Evolutionary conservation across 202 grass and related monocot species (phyloP).

Genomic region (Zoysia matrella): DNA sequence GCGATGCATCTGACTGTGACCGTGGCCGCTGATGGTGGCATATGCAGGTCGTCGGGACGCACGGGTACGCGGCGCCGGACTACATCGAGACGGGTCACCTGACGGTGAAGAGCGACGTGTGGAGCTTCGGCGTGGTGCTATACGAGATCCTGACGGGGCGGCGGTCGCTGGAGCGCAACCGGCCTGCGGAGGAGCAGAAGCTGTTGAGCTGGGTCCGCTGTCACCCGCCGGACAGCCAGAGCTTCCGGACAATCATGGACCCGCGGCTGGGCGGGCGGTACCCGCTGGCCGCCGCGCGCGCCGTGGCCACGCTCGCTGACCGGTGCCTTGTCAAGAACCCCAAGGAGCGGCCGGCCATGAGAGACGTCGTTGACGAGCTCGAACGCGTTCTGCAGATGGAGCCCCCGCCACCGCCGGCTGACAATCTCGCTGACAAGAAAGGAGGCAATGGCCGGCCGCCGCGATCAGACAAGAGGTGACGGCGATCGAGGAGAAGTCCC

Average conservation of each 20-base stretch:
- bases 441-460: not conserved
- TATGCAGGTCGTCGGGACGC: slow-evolving; percentile 75
- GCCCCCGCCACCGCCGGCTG: not conserved
- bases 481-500: no score
- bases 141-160: slow-evolving; percentile 88
- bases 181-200: slow-evolving; percentile 70
- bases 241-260: slow-evolving; percentile 77
- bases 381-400: slow-evolving; percentile 59
- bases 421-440: not conserved
- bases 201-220: slow-evolving; percentile 70
- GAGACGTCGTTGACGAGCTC: slow-evolving; percentile 54
- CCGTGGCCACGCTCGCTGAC: slow-evolving; percentile 63
- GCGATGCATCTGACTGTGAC: no score
- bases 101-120: slow-evolving; percentile 80
- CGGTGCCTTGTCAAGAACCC: slow-evolving; percentile 77
- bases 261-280: slow-evolving; percentile 70
- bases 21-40: not conserved
- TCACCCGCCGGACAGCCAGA: slow-evolving; percentile 51
- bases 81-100: slow-evolving; percentile 96
- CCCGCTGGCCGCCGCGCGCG: slow-evolving; percentile 54
- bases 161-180: slow-evolving; percentile 62
- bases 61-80: slow-evolving; percentile 87
- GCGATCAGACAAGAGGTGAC: slow-evolving; percentile 38
- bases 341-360: slow-evolving; percentile 74
- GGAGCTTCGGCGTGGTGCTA: slow-evolving; percentile 90